Base-by-base conservation (phyloP, 1,284 basidiomycete species). In the Heterobasidion occidentale region DNA sequence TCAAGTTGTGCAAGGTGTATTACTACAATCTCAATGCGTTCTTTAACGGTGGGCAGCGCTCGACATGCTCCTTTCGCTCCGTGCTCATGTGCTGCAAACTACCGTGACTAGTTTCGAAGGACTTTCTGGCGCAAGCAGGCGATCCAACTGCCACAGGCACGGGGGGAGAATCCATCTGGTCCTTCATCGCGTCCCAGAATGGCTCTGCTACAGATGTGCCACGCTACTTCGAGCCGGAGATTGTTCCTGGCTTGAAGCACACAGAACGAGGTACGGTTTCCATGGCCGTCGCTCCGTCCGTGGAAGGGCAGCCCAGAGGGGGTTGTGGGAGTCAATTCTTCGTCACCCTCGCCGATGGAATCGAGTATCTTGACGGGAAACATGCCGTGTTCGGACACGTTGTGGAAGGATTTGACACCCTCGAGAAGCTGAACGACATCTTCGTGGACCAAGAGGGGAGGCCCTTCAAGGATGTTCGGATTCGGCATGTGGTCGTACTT, bases 321-420 rank as follows among this genome's bases (percentile, higher is more conserved):
- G 92, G 94, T 6, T 94, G 92, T 62, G 96, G 92, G 3, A 92
- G 89, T 64, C 96, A 98, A 68, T 99, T 98, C 77, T 98, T 98
- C 73, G 83, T 99, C 64, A 98, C 96, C 0, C 78, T 99, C 1
- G 86, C 80, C 17, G 91, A 96, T 64, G 85, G 86, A 59, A 91
- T 98, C 65, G 92, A 95, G 61, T 98, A 98, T 67, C 80, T 99
- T 42, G 96, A 99, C 65, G 92, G 92, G 55, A 95, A 94, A 68
- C 96, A 99, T 67, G 90, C 92, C 0, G 92, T 94, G 1, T 98
- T 99, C 69, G 96, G 95, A 9, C 88, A 88, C 65, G 92, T 98
- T 9, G 92, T 98, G 6, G 96, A 99, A 69, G 96, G 97, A 0
- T 69, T 92, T 19, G 95, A 98, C 34, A 94, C 92, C 8, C 72